phyloP scores from a whole-genome alignment of 345 rosid genomes.

The Punica granatum region DNA sequence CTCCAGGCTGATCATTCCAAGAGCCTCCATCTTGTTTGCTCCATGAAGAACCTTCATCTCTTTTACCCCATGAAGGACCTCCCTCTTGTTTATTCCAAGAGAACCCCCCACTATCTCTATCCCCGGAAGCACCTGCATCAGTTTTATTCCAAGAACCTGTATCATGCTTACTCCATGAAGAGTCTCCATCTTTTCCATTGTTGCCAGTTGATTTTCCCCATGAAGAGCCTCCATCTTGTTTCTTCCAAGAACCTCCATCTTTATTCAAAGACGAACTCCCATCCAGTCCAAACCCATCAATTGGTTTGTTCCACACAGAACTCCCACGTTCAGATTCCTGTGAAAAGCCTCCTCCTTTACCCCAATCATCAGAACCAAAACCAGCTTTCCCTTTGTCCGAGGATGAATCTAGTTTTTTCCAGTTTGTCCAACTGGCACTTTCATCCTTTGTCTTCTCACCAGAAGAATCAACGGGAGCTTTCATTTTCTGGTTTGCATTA shows the following conservation, averaged over 20 bases:
- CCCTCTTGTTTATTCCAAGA: slow-evolving; percentile 5
- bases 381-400: background rate
- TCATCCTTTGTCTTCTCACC: slow-evolving; percentile 5
- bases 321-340: slow-evolving; percentile 1
- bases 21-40: slow-evolving; percentile 8
- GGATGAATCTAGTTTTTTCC: slow-evolving; percentile 4
- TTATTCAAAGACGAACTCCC: slow-evolving; percentile 7
- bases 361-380: background rate
- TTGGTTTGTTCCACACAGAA: slow-evolving; percentile 3
- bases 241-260: slow-evolving; percentile 13
- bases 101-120: background rate
- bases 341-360: slow-evolving; percentile 1
- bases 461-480: slow-evolving; percentile 10
- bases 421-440: slow-evolving; percentile 5
- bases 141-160: slow-evolving; percentile 8
- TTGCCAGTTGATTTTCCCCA: slow-evolving; percentile 2
- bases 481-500: background rate
- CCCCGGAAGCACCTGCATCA: slow-evolving; percentile 9
- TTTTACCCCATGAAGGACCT: slow-evolving; percentile 8
- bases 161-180: slow-evolving; percentile 20
- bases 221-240: slow-evolving; percentile 12
- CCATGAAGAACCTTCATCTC: slow-evolving; percentile 16
- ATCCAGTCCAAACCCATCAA: slow-evolving; percentile 7
- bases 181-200: slow-evolving; percentile 6
- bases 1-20: background rate